phyloP scores from a whole-genome alignment of 768 basidiomycete genomes.

The Psilocybe tampanensis region DNA sequence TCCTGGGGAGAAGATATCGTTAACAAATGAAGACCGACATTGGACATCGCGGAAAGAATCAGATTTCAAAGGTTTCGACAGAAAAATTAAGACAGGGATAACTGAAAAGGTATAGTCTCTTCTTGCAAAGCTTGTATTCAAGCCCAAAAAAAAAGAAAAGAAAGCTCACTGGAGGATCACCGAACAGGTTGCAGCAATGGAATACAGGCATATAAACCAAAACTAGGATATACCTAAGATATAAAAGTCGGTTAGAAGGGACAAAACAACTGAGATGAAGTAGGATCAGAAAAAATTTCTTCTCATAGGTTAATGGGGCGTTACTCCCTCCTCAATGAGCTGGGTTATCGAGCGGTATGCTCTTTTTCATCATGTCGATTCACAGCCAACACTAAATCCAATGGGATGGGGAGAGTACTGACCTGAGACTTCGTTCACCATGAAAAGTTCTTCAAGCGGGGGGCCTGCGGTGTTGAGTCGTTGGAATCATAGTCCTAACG shows the following conservation, averaged over 20 bases:
- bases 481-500: too few relatives aligned
- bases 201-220: too few relatives aligned
- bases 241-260: slow-evolving; percentile 1
- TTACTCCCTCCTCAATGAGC: slow-evolving; percentile 96
- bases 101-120: slow-evolving; percentile 58
- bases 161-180: slow-evolving; percentile 4
- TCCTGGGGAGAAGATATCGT: not conserved
- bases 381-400: not conserved
- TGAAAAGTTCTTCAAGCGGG: not conserved
- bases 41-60: slow-evolving; percentile 19
- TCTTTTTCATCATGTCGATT: slow-evolving; percentile 71
- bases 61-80: slow-evolving; percentile 57
- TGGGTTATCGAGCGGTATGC: slow-evolving; percentile 84
- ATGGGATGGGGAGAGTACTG: not conserved
- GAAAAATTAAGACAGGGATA: slow-evolving; percentile 75
- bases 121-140: too few relatives aligned
- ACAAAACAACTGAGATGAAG: not conserved
- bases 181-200: not conserved
- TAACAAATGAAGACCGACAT: not conserved
- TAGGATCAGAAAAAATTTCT: slow-evolving; percentile 45
- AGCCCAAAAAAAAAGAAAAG: not conserved
- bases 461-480: too few relatives aligned
- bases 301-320: slow-evolving; percentile 79
- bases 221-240: not conserved
- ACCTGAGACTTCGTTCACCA: not conserved